Evolutionary conservation across 768 basidiomycete species (phyloP).

Genomic region (Tylopilus felleus): DNA sequence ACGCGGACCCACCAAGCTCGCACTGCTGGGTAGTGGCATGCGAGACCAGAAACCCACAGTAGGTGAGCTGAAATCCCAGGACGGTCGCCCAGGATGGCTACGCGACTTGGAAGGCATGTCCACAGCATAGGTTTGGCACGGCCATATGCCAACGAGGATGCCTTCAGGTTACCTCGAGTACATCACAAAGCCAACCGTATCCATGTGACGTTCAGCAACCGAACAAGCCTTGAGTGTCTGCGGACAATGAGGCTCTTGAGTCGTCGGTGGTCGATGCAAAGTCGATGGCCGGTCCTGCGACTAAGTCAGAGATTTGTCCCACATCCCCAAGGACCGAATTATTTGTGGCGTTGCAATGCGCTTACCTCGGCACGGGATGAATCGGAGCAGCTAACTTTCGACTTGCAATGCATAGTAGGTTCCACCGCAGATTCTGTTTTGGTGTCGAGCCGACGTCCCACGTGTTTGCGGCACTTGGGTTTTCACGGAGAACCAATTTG

Average conservation of each 20-base stretch:
- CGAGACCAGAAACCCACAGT: conserved; percentile 15
- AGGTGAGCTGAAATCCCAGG: conserved; percentile 15
- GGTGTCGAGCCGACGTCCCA: too few relatives aligned
- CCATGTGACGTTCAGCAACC: conserved; percentile 8
- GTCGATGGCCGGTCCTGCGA: background rate
- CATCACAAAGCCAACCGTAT: conserved; percentile 11
- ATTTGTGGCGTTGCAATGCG: too few relatives aligned
- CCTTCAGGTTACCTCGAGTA: conserved; percentile 22
- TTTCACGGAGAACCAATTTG: too few relatives aligned
- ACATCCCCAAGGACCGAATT: too few relatives aligned
- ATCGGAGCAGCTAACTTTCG: too few relatives aligned
- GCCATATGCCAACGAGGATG: conserved; percentile 27
- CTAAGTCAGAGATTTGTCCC: too few relatives aligned
- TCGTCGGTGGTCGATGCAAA: background rate
- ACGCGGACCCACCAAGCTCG: conserved; percentile 11
- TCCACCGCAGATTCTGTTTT: too few relatives aligned
- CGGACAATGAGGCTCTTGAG: background rate
- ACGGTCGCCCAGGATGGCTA: conserved; percentile 10
- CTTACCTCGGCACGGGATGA: too few relatives aligned
- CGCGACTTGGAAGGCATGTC: conserved; percentile 12
- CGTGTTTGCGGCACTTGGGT: too few relatives aligned
- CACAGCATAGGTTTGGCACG: conserved; percentile 25
- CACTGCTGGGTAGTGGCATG: conserved; percentile 18
- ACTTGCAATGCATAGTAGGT: too few relatives aligned
- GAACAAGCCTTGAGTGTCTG: background rate